Percentiles rank a stretch among this genome's conserved stretches.
Evolutionary conservation across 2,329 filamentous ascomycete genomes (phyloP).

Genomic region (Cucurbitaria berberidis): DNA sequence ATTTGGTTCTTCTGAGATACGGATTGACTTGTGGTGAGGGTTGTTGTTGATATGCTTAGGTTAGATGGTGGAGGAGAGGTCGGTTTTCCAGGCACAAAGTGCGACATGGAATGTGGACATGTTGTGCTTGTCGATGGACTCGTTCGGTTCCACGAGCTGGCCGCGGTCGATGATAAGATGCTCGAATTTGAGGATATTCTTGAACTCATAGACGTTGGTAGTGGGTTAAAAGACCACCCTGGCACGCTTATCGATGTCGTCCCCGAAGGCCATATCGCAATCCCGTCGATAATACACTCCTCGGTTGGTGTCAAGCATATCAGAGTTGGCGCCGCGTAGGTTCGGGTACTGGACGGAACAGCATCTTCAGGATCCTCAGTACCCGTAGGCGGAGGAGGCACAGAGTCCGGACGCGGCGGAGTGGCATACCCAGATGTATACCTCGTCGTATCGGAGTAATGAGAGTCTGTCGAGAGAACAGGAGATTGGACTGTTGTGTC

Average conservation of each 20-base stretch:
- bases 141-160: background rate
- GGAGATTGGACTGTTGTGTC: background rate
- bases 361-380: background rate
- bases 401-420: background rate
- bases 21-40: background rate
- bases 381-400: background rate
- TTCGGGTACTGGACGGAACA: background rate
- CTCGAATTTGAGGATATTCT: background rate
- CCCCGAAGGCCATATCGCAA: slow-evolving; percentile 1
- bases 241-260: background rate
- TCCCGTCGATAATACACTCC: slow-evolving; percentile 6
- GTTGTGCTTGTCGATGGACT: background rate
- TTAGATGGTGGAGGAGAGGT: background rate
- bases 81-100: background rate
- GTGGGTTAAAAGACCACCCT: background rate
- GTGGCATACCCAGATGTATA: background rate
- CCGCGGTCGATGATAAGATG: background rate
- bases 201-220: background rate
- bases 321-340: background rate
- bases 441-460: background rate
- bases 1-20: background rate
- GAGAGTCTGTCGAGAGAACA: background rate
- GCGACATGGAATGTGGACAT: slow-evolving; percentile 4
- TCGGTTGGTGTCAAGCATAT: background rate
- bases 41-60: background rate